These are phyloP conservation scores for Ophiostoma piceae DNA, from an alignment of 2,329 filamentous ascomycete genomes.

Conservation along the genomic window DNA sequence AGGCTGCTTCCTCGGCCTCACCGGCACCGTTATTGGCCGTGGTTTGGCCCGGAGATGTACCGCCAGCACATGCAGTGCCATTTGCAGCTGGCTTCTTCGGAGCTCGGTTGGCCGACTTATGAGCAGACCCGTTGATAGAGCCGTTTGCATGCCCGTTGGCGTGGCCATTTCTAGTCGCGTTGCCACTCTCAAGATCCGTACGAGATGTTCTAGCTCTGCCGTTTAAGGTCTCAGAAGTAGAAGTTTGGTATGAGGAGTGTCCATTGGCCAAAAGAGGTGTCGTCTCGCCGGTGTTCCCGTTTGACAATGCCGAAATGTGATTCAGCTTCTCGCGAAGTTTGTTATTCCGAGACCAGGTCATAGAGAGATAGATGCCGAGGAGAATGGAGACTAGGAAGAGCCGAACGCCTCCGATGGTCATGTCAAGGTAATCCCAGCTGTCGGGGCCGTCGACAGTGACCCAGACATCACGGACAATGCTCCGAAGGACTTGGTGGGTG, in stretches of 20 bases:
- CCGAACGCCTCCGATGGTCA: constrained; percentile 54
- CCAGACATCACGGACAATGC: constrained; percentile 38
- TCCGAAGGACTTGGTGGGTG: constrained; percentile 32
- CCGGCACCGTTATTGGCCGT: background rate
- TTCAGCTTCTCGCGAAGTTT: constrained; percentile 38
- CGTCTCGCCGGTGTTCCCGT: constrained; percentile 42
- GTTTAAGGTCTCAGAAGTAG: constrained; percentile 29
- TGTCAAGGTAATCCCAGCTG: constrained; percentile 59
- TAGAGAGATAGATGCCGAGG: constrained; percentile 52
- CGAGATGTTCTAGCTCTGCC: background rate
- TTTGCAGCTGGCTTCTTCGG: background rate
- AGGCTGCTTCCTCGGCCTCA: constrained; percentile 63
- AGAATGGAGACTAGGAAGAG: constrained; percentile 40
- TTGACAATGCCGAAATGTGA: constrained; percentile 34
- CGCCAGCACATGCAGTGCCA: background rate
- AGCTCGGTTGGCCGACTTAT: constrained; percentile 28
- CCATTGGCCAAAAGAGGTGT: constrained; percentile 56
- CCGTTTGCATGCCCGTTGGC: constrained; percentile 34
- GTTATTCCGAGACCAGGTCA: constrained; percentile 39
- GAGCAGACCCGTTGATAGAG: constrained; percentile 37
- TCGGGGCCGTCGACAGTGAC: constrained; percentile 35
- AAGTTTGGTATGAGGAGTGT: constrained; percentile 10
- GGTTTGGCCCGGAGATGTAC: background rate
- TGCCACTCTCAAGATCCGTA: background rate
- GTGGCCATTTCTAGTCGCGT: constrained; percentile 8